Conservation (phyloP, 2,329 filamentous ascomycete genomes). For the Neopestalotiopsis clavispora region DNA sequence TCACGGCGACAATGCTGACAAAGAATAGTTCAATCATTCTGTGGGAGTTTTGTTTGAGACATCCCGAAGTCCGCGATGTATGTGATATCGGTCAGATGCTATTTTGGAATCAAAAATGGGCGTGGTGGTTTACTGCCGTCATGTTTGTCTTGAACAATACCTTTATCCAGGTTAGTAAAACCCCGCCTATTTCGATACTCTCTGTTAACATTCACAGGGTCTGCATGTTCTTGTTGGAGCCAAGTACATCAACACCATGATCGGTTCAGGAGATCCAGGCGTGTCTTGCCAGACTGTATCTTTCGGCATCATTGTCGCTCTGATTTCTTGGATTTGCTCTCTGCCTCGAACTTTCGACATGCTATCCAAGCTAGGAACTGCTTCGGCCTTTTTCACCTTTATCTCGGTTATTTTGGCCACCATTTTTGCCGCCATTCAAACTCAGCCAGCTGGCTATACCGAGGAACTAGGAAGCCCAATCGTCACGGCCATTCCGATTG, state of each 20-base stretch:
- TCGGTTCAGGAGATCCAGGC: constrained; percentile 62
- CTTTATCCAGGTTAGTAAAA: constrained; percentile 72
- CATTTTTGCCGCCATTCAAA: constrained; percentile 79
- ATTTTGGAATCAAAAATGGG: constrained; percentile 82
- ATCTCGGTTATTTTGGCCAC: constrained; percentile 84
- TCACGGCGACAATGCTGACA: not conserved
- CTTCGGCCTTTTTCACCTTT: constrained; percentile 87
- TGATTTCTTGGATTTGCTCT: constrained; percentile 79
- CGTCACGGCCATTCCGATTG: constrained; percentile 70
- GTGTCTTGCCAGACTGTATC: constrained; percentile 75
- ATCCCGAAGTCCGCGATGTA: constrained; percentile 90
- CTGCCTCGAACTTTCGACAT: constrained; percentile 85
- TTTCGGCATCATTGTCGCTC: constrained; percentile 75
- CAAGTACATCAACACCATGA: constrained; percentile 90
- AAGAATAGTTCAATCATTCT: constrained; percentile 28
- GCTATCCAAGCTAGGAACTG: constrained; percentile 78
- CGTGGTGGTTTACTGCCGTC: constrained; percentile 71
- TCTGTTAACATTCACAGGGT: constrained; percentile 50
- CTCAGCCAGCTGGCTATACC: constrained; percentile 72
- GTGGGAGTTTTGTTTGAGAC: constrained; percentile 83
- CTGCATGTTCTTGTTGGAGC: constrained; percentile 85
- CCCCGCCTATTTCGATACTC: not conserved
- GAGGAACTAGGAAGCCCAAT: constrained; percentile 64
- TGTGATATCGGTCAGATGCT: constrained; percentile 96
- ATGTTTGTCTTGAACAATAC: constrained; percentile 97